phyloP scores from a whole-genome alignment of 1,284 basidiomycete genomes.

The Ganoderma leucocontextum region DNA sequence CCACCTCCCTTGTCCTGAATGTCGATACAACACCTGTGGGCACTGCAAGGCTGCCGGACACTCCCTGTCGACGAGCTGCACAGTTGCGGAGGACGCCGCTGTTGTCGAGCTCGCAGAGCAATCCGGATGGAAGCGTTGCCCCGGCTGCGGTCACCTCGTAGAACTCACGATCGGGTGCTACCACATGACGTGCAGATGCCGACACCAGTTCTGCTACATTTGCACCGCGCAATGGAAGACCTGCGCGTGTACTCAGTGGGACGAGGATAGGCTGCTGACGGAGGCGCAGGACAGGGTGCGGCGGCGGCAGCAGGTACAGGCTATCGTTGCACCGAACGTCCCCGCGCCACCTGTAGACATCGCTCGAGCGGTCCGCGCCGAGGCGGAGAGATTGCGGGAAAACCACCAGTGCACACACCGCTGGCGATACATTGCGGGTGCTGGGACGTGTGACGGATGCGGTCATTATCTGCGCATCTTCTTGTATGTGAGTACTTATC shows the following conservation, averaged over 20 bases:
- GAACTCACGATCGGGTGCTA: slow-evolving; percentile 49
- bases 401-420: slow-evolving; percentile 56
- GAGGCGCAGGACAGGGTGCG: slow-evolving; percentile 39
- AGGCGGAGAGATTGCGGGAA: slow-evolving; percentile 47
- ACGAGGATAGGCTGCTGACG: slow-evolving; percentile 51
- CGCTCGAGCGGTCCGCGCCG: slow-evolving; percentile 29
- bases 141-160: slow-evolving; percentile 47
- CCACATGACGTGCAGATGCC: slow-evolving; percentile 50
- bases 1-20: slow-evolving; percentile 46
- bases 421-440: slow-evolving; percentile 49
- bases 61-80: slow-evolving; percentile 33
- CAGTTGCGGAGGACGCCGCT: slow-evolving; percentile 45
- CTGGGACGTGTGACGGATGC: slow-evolving; percentile 55
- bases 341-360: slow-evolving; percentile 38
- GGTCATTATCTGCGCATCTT: slow-evolving; percentile 33
- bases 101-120: slow-evolving; percentile 52
- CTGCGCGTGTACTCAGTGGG: slow-evolving; percentile 63
- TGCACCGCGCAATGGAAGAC: slow-evolving; percentile 63
- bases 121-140: slow-evolving; percentile 53
- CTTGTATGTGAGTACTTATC: slow-evolving; percentile 37
- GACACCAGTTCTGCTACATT: slow-evolving; percentile 50
- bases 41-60: slow-evolving; percentile 53
- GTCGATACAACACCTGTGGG: slow-evolving; percentile 49
- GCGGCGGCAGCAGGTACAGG: slow-evolving; percentile 40
- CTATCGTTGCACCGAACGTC: slow-evolving; percentile 36